Evolutionary conservation across 2,329 filamentous ascomycete genomes (phyloP), one percentile per base, ranked within the genome.

Genomic region (Xylariaceae sp.): DNA sequence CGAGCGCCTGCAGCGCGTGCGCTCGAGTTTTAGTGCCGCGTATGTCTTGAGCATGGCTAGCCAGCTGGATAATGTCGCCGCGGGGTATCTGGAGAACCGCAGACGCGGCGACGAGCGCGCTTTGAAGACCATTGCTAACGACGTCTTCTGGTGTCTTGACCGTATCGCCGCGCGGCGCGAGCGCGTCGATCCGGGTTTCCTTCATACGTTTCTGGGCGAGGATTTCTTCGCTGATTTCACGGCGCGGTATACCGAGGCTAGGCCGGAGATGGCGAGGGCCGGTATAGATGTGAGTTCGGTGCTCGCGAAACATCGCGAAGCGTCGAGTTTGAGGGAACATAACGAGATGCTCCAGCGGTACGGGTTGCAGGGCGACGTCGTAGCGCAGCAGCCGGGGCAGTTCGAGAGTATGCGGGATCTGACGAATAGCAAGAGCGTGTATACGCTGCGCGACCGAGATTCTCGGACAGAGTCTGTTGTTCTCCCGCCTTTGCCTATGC

Each of bases 31-130:
- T 1, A 60, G 61, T 28, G 4, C 31, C 8, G 70, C 69, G 0
- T 61, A 19, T 16, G 54, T 71, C 4, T 55, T 73, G 0, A 62
- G 63, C 2, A 29, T 70, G 0, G 53, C 63, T 1, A 69, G 65
- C 41, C 62, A 63, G 47, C 55, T 72, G 6, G 70, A 72, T 17
- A 60, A 68, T 11, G 59, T 70, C 2, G 66, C 68, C 2, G 65
- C 63, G 2, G 67, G 65, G 3, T 71, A 61, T 31, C 46, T 67
- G 0, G 60, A 69, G 5, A 44, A 57, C 41, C 39, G 24, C 8
- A 26, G 16, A 1, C 41, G 48, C 2, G 58, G 51, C 9, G 41
- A 56, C 17, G 56, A 62, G 33, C 21, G 37, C 3, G 58, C 58
- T 5, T 46, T 70, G 1, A 5, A 14, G 2, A 58, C 48, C 0